phyloP scores from a whole-genome alignment of 768 basidiomycete species.

The Russula olivacea region DNA sequence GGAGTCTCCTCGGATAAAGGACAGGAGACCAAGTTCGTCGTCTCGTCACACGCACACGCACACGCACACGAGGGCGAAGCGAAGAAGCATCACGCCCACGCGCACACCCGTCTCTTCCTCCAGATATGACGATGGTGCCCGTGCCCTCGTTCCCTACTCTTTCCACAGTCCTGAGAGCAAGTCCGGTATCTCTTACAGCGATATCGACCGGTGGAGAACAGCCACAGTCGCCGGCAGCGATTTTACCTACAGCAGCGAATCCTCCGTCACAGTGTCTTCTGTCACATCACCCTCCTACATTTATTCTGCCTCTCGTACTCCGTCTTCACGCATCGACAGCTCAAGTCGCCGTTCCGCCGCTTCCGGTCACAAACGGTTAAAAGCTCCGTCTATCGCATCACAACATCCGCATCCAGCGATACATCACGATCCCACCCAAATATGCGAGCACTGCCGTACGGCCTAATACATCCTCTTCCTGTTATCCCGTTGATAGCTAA shows the following conservation, averaged over 20 bases:
- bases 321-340: conserved; percentile 8
- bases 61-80: conserved; percentile 10
- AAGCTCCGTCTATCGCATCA: not conserved
- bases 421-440: conserved; percentile 6
- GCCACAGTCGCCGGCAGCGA: conserved; percentile 16
- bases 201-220: conserved; percentile 17
- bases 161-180: conserved; percentile 13
- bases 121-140: not conserved
- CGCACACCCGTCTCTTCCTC: conserved; percentile 1
- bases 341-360: conserved; percentile 1
- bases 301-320: conserved; percentile 8
- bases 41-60: conserved; percentile 12
- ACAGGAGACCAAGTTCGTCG: conserved; percentile 4
- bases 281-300: conserved; percentile 13
- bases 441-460: conserved; percentile 21
- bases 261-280: conserved; percentile 19
- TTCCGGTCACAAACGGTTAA: conserved; percentile 1
- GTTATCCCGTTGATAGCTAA: not conserved
- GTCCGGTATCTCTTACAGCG: conserved; percentile 18
- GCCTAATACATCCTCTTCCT: not conserved
- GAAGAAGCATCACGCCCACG: conserved; percentile 19
- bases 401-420: not conserved
- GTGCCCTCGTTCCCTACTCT: conserved; percentile 13
- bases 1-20: not conserved
- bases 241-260: conserved; percentile 20